phyloP scores from a whole-genome alignment of 2,329 filamentous ascomycete species.

The Ustulina deusta region DNA sequence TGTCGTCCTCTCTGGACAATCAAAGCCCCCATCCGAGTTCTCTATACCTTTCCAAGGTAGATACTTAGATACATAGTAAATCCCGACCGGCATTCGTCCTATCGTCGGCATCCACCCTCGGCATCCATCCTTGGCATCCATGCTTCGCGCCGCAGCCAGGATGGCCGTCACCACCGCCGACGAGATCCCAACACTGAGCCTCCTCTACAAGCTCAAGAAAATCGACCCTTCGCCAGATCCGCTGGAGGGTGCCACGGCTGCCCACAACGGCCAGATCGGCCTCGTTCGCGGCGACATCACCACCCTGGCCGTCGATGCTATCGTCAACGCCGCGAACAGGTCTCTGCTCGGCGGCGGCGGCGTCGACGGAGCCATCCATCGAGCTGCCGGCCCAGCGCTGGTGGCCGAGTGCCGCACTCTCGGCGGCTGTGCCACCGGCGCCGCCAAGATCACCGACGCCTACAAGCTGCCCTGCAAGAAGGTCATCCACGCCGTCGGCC shows the following conservation, averaged over 20 bases:
- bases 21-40: too few relatives aligned
- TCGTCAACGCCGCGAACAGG: slow-evolving; percentile 92
- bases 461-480: slow-evolving; percentile 80
- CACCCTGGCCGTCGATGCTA: slow-evolving; percentile 78
- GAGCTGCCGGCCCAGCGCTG: slow-evolving; percentile 78
- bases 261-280: slow-evolving; percentile 76
- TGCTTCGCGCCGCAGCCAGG: slow-evolving; percentile 43
- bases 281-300: slow-evolving; percentile 86
- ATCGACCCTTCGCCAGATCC: slow-evolving; percentile 52
- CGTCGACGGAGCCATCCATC: slow-evolving; percentile 89
- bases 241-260: slow-evolving; percentile 44
- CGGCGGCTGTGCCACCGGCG: slow-evolving; percentile 79
- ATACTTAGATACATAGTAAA: neutral
- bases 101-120: neutral
- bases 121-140: slow-evolving; percentile 7
- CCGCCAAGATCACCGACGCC: slow-evolving; percentile 84
- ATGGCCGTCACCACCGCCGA: slow-evolving; percentile 59
- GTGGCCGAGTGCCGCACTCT: slow-evolving; percentile 77
- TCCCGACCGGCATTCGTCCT: neutral
- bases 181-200: slow-evolving; percentile 71
- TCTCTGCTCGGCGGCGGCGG: slow-evolving; percentile 88
- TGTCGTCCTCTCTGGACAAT: too few relatives aligned
- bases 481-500: slow-evolving; percentile 92
- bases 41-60: too few relatives aligned
- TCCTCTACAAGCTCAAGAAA: slow-evolving; percentile 72